Base-by-base conservation (phyloP, 2,329 filamentous ascomycete species). In the Sphaerulina populicola region DNA sequence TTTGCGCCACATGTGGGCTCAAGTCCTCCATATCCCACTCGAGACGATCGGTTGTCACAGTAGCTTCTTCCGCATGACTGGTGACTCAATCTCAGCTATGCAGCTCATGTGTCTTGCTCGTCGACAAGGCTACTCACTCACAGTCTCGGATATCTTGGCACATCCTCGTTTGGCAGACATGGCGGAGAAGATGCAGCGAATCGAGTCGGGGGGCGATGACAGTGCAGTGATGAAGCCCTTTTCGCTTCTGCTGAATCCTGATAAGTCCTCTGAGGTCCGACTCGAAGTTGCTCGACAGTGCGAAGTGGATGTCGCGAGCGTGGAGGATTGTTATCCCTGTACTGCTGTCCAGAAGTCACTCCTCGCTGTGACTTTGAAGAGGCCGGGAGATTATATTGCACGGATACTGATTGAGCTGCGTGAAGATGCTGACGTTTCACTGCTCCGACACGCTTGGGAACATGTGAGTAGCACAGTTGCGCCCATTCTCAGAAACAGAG, bases 241-340 rank as follows among this genome's bases (percentile, higher is more conserved):
- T 33, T 44, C 44, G 21, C 44, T 44, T 18, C 33, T 47, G 6
- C 44, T 21, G 18, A 15, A 35, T 43, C 41, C 40, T 10, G n/a
- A 14, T 7, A 44, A 40, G 21, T 23, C 6, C 21, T 18, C 31
- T 12, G 40, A 31, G 15, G 12, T 36, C 35, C 48, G 48, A n/a
- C 33, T 27, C 1, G 33, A 50, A 15, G 14, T 45, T 21, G 41
- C 48, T 21, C 48, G 18, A 36, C 44, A 47, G 33, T 60, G 56
- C 35, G 31, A 27, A 9, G 29, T 58, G 4, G n/a, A 35, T 11
- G 51, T 56, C 9, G 29, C 35, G 1, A 54, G 60, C 21, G 57
- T 70, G n/a, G 73, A 78, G 45, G 77, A 81, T 51, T 62, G 77
- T 0, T 80, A 78, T 48, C 77, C 77, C 1, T 52, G 39, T 29